Evolutionary conservation across 768 basidiomycete genomes (phyloP).

Genomic region (Trametes coccinea): DNA sequence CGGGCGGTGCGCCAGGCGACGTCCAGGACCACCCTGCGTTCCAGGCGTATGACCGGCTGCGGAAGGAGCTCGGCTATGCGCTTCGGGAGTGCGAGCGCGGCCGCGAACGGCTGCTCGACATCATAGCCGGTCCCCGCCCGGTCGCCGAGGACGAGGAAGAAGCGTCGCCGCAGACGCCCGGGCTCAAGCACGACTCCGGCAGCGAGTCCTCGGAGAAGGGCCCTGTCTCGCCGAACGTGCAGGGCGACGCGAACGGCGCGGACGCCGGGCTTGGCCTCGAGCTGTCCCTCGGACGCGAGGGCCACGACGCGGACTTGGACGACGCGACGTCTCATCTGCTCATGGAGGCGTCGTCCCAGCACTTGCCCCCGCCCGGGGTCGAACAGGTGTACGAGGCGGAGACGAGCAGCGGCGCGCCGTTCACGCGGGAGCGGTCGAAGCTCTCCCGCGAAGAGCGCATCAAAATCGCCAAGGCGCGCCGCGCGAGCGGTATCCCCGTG

Average conservation of each 20-base stretch:
- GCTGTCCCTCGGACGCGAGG: constrained; percentile 22
- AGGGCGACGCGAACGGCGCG: neutral
- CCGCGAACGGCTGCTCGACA: constrained; percentile 58
- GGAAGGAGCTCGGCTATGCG: constrained; percentile 75
- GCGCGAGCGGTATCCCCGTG: constrained; percentile 44
- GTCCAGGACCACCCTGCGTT: constrained; percentile 46
- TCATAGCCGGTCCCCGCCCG: constrained; percentile 45
- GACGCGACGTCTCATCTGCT: constrained; percentile 61
- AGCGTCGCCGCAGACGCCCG: constrained; percentile 54
- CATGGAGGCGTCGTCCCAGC: constrained; percentile 47
- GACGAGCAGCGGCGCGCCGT: constrained; percentile 38
- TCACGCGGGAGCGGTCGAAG: constrained; percentile 60
- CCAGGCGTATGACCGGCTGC: constrained; percentile 71
- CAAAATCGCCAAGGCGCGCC: constrained; percentile 50
- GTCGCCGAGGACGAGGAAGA: constrained; percentile 45
- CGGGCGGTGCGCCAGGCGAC: neutral
- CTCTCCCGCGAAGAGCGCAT: constrained; percentile 78
- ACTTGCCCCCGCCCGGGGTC: constrained; percentile 64
- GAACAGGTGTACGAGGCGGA: constrained; percentile 88
- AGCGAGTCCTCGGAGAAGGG: constrained; percentile 58
- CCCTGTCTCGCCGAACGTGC: constrained; percentile 32
- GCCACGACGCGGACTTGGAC: constrained; percentile 49
- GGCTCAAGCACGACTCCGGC: constrained; percentile 47
- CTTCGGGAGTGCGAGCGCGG: constrained; percentile 84
- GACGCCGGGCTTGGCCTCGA: constrained; percentile 24